Evolutionary conservation across 2,329 filamentous ascomycete genomes (phyloP).

Genomic region (Pochonia chlamydosporia): DNA sequence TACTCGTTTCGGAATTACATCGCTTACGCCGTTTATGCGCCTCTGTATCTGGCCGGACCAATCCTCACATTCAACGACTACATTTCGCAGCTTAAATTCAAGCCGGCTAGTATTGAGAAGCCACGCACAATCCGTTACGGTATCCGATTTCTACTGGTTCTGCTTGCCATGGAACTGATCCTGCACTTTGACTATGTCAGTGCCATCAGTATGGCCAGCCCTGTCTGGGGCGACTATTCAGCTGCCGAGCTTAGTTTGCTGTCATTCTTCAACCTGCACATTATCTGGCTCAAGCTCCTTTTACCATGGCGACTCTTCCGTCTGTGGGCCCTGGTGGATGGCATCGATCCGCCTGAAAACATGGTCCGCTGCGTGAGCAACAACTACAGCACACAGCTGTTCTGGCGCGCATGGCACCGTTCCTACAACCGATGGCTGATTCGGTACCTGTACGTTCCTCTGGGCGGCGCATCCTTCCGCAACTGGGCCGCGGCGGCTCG

Average conservation of each 20-base stretch:
- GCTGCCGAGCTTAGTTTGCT: constrained; percentile 84
- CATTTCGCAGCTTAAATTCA: constrained; percentile 76
- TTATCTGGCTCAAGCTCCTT: constrained; percentile 96
- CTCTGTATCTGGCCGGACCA: constrained; percentile 85
- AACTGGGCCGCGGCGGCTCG: constrained; percentile 41
- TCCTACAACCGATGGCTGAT: constrained; percentile 93
- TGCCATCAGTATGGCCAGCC: constrained; percentile 77
- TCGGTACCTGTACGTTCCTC: constrained; percentile 87
- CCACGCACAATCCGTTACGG: constrained; percentile 74
- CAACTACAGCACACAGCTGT: constrained; percentile 84
- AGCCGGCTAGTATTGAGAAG: constrained; percentile 62
- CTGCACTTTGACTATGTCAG: constrained; percentile 91
- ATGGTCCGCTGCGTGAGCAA: constrained; percentile 96
- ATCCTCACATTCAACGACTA: constrained; percentile 99
- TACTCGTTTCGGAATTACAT: constrained; percentile 83
- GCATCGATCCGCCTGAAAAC: constrained; percentile 93
- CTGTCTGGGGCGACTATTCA: constrained; percentile 77
- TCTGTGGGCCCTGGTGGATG: constrained; percentile 87
- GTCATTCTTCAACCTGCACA: constrained; percentile 91
- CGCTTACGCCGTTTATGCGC: constrained; percentile 85
- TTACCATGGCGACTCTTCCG: constrained; percentile 98
- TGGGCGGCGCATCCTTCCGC: constrained; percentile 63
- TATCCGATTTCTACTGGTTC: constrained; percentile 70
- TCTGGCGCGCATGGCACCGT: constrained; percentile 96
- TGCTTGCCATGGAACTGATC: constrained; percentile 86